A percentile compares a stretch with the other conserved stretches of the same genome.
phyloP scores from a whole-genome alignment of 2,329 filamentous ascomycete genomes.

The Zopfia rhizophila region DNA sequence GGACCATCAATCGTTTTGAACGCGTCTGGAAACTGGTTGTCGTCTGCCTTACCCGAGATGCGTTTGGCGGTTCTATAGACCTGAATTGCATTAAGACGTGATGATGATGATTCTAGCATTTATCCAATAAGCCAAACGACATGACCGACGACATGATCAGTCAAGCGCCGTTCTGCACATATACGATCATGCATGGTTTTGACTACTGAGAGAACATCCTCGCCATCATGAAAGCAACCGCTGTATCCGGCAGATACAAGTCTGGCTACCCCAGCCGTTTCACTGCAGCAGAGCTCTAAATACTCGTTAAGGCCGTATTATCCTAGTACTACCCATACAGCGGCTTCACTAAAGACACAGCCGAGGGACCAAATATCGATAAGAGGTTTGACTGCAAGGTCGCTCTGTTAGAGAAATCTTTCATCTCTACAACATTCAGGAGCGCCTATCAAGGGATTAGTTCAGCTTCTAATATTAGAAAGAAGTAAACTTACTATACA shows the following conservation, averaged over 20 bases:
- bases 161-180: neutral
- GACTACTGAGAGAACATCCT: slow-evolving; percentile 15
- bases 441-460: slow-evolving; percentile 21
- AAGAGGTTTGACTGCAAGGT: slow-evolving; percentile 30
- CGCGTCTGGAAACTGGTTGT: too few species aligned
- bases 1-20: too few species aligned
- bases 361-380: slow-evolving; percentile 55
- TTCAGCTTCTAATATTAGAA: neutral
- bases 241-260: slow-evolving; percentile 17
- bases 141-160: slow-evolving; percentile 13
- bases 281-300: slow-evolving; percentile 3
- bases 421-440: slow-evolving; percentile 31
- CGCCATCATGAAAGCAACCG: slow-evolving; percentile 33
- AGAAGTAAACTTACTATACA: slow-evolving; percentile 44
- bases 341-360: slow-evolving; percentile 34
- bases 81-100: too few species aligned
- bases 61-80: too few species aligned
- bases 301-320: slow-evolving; percentile 24
- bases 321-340: slow-evolving; percentile 32
- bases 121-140: too few species aligned
- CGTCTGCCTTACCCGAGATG: too few species aligned
- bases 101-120: slow-evolving; percentile 7
- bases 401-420: slow-evolving; percentile 1
- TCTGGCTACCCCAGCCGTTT: neutral
- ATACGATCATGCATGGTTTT: slow-evolving; percentile 14